Base-by-base conservation (phyloP, 495 filamentous ascomycete species). In the Podospora australis region DNA sequence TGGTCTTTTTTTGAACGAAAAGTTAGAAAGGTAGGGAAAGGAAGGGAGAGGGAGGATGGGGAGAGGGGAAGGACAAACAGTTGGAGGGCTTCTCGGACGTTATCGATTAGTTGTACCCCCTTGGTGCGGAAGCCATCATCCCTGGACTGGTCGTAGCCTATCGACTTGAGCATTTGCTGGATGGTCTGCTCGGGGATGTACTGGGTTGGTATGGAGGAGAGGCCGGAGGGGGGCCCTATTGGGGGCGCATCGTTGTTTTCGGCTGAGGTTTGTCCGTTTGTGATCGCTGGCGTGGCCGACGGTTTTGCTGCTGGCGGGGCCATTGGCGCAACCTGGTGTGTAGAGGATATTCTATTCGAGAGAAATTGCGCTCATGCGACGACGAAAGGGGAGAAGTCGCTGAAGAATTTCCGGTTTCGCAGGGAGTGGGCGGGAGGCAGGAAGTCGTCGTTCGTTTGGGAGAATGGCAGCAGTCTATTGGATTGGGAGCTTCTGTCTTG, bases 41-140 rank as follows among this genome's bases (percentile, higher is more conserved):
- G 29, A 39, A 39, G n/a, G 45, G 16, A 50, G n/a, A 47, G 29
- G 36, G 7, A 30, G 28, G 9, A 8, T 36, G 32, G 4, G n/a
- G n/a, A n/a, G n/a, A n/a, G n/a, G n/a, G n/a, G n/a, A n/a, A n/a
- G n/a, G 28, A 70, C 78, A 52, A 72, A 90, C 83, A 95, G 69
- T 48, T 81, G 79, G 25, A 95, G 68, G 28, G 71, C 74, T 50
- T 78, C 79, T 20, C 89, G 77, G 10, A 90, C 83, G 58, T 76
- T 82, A 60, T 91, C 86, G 41, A 95, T 87, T 78, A 87, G 85
- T 6, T 83, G 73, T 0, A 94, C 80, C 28, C 88, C 89, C 52
- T 86, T 82, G 14, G 94, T 63, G 26, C 88, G 78, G 40, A 82
- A 70, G 25, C 61, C 72, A 51, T 90, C 86, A 57, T 95, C 88